Percentiles rank a stretch among this genome's conserved stretches.
These are phyloP conservation scores for Mucor piriformis DNA, from an alignment of 371 early-diverging fungal genomes.

Conservation along the genomic window DNA sequence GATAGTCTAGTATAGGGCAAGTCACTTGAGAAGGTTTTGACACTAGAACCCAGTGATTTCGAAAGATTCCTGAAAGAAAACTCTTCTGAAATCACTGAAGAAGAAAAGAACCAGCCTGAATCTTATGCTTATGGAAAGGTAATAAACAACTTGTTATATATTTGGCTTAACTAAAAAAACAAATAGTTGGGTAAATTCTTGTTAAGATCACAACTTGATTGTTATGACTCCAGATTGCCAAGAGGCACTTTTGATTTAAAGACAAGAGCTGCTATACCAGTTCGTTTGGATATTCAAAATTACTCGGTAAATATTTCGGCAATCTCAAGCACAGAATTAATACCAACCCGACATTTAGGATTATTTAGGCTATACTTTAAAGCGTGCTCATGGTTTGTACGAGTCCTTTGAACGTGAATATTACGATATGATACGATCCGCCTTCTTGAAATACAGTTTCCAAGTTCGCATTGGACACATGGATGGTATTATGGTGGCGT, in stretches of 20 bases:
- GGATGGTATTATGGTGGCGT: constrained; percentile 95
- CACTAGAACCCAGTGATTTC: constrained; percentile 68
- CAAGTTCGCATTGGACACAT: constrained; percentile 95
- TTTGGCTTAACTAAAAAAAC: not conserved
- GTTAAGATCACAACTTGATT: constrained; percentile 92
- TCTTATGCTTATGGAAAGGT: constrained; percentile 55
- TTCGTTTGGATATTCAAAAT: constrained; percentile 82
- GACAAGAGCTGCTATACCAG: constrained; percentile 84
- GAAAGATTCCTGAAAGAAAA: constrained; percentile 63
- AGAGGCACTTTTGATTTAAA: constrained; percentile 91
- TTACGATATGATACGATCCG: constrained; percentile 82
- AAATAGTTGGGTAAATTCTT: constrained; percentile 63
- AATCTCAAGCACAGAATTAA: not conserved
- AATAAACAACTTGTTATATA: constrained; percentile 7
- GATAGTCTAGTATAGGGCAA: constrained; percentile 45
- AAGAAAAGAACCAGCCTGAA: constrained; percentile 52
- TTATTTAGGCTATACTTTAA: constrained; percentile 63
- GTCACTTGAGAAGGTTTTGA: constrained; percentile 82
- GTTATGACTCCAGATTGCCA: constrained; percentile 75
- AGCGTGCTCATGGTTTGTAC: constrained; percentile 61
- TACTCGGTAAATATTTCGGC: constrained; percentile 56
- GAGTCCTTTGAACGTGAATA: constrained; percentile 93
- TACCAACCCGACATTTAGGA: constrained; percentile 29
- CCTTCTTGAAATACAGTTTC: constrained; percentile 55
- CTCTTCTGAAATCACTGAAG: constrained; percentile 36